phyloP scores from a whole-genome alignment of 2,329 filamentous ascomycete genomes.

The Ophiobolus disseminans region DNA sequence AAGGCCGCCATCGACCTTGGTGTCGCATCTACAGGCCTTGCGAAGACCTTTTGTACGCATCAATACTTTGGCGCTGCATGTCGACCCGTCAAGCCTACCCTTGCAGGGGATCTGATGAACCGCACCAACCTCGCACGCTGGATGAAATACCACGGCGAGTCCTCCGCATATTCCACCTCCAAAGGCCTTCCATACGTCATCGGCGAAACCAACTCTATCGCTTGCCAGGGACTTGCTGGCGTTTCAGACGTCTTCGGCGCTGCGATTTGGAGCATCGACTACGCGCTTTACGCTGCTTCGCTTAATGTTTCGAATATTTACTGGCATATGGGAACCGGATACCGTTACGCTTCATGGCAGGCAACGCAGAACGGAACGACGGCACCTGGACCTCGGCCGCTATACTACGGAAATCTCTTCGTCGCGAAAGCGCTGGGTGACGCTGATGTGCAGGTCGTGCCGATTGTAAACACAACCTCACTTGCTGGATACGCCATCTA shows the following conservation, averaged over 20 bases:
- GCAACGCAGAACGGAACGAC: conserved; percentile 65
- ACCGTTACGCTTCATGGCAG: conserved; percentile 68
- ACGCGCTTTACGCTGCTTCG: conserved; percentile 63
- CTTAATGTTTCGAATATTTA: conserved; percentile 63
- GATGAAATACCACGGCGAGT: conserved; percentile 57
- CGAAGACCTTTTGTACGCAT: conserved; percentile 26
- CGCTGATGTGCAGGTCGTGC: conserved; percentile 15
- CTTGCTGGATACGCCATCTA: conserved; percentile 23
- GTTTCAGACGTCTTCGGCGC: conserved; percentile 72
- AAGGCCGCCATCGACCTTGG: conserved; percentile 22
- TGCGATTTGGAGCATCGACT: conserved; percentile 70
- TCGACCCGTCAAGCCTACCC: conserved; percentile 49
- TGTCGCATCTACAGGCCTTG: conserved; percentile 9
- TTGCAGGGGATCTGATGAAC: conserved; percentile 70
- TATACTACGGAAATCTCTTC: conserved; percentile 67
- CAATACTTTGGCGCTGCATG: conserved; percentile 26
- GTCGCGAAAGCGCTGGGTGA: conserved; percentile 64
- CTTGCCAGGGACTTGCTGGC: conserved; percentile 66
- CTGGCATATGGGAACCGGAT: conserved; percentile 71
- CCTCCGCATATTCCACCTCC: conserved; percentile 51
- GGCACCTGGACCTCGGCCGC: conserved; percentile 50
- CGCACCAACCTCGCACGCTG: conserved; percentile 61
- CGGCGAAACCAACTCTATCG: conserved; percentile 69
- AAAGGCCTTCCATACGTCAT: conserved; percentile 60
- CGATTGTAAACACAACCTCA: conserved; percentile 11